These are phyloP conservation scores for Suillus bovinus DNA, from an alignment of 768 basidiomycete genomes.

Conservation along the genomic window DNA sequence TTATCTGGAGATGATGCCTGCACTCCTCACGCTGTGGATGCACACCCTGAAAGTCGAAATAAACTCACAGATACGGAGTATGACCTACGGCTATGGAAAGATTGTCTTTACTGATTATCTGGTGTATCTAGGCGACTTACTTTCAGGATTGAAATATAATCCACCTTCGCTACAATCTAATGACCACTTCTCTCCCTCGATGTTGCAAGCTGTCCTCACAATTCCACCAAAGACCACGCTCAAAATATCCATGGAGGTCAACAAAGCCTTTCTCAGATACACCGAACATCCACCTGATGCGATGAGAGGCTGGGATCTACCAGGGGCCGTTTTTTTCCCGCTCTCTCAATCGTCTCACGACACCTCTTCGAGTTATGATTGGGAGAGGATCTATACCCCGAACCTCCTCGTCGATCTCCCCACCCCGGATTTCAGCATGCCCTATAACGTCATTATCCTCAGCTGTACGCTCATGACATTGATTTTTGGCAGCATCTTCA, in stretches of 20 bases:
- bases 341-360: slow-evolving; percentile 5
- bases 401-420: slow-evolving; percentile 89
- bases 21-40: slow-evolving; percentile 86
- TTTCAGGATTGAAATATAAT: slow-evolving; percentile 64
- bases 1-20: slow-evolving; percentile 95
- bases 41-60: slow-evolving; percentile 66
- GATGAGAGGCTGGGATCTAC: slow-evolving; percentile 92
- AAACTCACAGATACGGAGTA: slow-evolving; percentile 22
- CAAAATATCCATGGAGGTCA: slow-evolving; percentile 68
- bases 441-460: slow-evolving; percentile 99
- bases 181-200: slow-evolving; percentile 47
- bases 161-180: slow-evolving; percentile 32
- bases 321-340: slow-evolving; percentile 75
- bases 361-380: slow-evolving; percentile 6
- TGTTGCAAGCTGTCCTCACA: slow-evolving; percentile 67
- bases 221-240: slow-evolving; percentile 71
- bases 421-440: slow-evolving; percentile 99
- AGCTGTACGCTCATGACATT: slow-evolving; percentile 89
- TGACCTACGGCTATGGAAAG: not conserved
- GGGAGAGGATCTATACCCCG: slow-evolving; percentile 68
- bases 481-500: slow-evolving; percentile 92
- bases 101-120: not conserved
- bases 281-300: slow-evolving; percentile 97
- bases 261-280: slow-evolving; percentile 86
- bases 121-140: slow-evolving; percentile 51